Base-by-base conservation (phyloP, 169 alveolate genomes). In the Neospora caninum region DNA sequence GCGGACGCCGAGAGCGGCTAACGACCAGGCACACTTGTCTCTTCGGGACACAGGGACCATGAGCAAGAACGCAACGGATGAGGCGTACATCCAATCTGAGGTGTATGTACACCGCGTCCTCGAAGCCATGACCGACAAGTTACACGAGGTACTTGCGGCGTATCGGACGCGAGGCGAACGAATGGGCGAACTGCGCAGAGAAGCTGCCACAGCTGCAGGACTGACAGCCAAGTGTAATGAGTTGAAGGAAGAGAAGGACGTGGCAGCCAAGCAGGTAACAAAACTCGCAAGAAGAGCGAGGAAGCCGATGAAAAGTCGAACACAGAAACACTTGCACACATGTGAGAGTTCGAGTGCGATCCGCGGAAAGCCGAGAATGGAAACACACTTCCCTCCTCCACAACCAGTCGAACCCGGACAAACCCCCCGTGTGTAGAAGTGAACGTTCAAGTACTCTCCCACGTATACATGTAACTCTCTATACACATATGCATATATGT, bases 31-130 rank as follows among this genome's bases (percentile, higher is more conserved):
- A 27, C 34, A 22, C 34, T 0, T 22, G 0, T 9, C 73, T 29
- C 73, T 27, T 64, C 73, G 4, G 73, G 16, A 49, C 73, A 29
- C 73, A 29, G 16, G 4, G 34, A 27, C 73, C 73, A 29, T 16
- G 34, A 9, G 31, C 73, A 64, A 64, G 73, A 64, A 64, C 22
- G 64, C 67, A 13, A 42, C 89, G 20, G 64, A 39, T 9, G 89
- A 82, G 25, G 89, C 89, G n/a, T 38, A 25, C 53, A 42, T 82
- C 9, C 43, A 38, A 27, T 13, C 89, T 25, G 89, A 82, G 34
- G 89, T 82, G 89, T 82, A 82, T 67, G 67, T 82, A 82, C 89
- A 82, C 89, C 89, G 89, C 69, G 89, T 82, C 41, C 89, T 82
- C 34, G 89, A 82, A 31, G 89, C 38, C n/a, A 82, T 82, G 89